These are phyloP conservation scores for Trebouxia sp. DNA, from an alignment of 139 green algal species.

Conservation along the genomic window DNA sequence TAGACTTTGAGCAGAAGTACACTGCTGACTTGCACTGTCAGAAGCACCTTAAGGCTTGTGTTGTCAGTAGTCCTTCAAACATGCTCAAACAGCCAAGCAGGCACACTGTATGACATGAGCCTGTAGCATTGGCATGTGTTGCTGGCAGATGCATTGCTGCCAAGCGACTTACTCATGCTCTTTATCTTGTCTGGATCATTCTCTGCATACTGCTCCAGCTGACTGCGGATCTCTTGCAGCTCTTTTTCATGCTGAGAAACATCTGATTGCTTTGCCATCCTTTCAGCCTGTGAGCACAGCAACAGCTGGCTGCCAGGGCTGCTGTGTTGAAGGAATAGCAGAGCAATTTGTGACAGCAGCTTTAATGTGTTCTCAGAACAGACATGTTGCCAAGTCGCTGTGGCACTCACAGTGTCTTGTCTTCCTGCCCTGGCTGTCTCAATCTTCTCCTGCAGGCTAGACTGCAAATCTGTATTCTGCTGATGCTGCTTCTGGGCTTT, in stretches of 20 bases:
- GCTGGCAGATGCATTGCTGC: too few species aligned
- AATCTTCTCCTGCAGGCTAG: slow-evolving; percentile 43
- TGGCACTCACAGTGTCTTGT: slow-evolving; percentile 53
- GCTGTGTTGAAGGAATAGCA: background rate
- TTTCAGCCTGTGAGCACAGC: slow-evolving; percentile 36
- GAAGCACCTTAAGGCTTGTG: too few species aligned
- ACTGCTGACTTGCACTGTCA: too few species aligned
- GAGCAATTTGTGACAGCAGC: background rate
- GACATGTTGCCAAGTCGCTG: background rate
- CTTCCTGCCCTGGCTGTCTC: slow-evolving; percentile 48
- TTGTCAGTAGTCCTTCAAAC: too few species aligned
- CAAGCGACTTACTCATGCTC: slow-evolving; percentile 36
- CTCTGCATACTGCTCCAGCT: slow-evolving; percentile 60
- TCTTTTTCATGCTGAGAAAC: slow-evolving; percentile 42
- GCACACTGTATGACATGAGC: too few species aligned
- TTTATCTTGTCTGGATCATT: slow-evolving; percentile 64
- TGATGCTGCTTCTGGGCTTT: slow-evolving; percentile 35
- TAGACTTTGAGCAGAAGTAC: too few species aligned
- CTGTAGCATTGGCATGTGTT: too few species aligned
- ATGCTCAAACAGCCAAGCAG: too few species aligned
- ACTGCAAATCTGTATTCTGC: slow-evolving; percentile 16
- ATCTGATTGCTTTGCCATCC: slow-evolving; percentile 40
- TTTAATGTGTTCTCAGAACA: background rate
- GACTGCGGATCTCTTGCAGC: slow-evolving; percentile 38
- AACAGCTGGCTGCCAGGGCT: background rate